Conservation (phyloP, 2,329 filamentous ascomycete genomes). For the Colletotrichum higginsianum region DNA sequence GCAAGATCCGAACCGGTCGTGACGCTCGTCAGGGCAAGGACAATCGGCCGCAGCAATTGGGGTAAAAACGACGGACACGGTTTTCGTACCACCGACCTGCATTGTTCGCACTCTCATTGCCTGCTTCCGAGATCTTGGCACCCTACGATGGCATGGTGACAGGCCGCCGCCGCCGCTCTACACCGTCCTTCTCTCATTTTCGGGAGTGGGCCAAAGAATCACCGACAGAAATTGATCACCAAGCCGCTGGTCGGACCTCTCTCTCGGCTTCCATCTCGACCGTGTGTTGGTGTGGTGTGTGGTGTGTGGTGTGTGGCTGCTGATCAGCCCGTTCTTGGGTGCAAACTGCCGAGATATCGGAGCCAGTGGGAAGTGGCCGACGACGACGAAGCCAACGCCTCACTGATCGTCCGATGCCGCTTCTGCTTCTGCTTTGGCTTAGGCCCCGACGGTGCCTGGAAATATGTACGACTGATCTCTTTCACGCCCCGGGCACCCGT, state of each 20-base stretch:
- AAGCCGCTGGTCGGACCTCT: constrained; percentile 25
- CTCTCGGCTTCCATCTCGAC: not conserved
- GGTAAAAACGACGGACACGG: not conserved
- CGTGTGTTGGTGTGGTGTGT: not conserved
- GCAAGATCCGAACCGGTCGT: constrained; percentile 6
- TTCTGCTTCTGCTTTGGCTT: constrained; percentile 13
- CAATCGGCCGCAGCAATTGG: not conserved
- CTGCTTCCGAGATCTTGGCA: not conserved
- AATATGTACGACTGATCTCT: constrained; percentile 16
- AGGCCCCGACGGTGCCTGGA: constrained; percentile 19
- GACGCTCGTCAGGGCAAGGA: constrained; percentile 12
- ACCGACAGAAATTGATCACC: constrained; percentile 17
- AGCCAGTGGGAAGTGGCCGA: constrained; percentile 33
- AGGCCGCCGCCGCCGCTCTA: not conserved
- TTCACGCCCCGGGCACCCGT: constrained; percentile 22
- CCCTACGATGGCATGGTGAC: not conserved
- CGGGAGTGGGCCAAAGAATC: constrained; percentile 7
- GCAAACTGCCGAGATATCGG: constrained; percentile 30
- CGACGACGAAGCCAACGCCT: constrained; percentile 9
- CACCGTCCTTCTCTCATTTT: not conserved
- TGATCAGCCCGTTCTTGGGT: constrained; percentile 31
- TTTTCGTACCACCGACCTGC: not conserved
- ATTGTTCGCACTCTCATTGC: not conserved
- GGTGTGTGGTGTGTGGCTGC: constrained; percentile 26
- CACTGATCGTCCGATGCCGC: constrained; percentile 27